phyloP scores from a whole-genome alignment of 164 flowering plant genomes.

The Warburgia ugandensis region DNA sequence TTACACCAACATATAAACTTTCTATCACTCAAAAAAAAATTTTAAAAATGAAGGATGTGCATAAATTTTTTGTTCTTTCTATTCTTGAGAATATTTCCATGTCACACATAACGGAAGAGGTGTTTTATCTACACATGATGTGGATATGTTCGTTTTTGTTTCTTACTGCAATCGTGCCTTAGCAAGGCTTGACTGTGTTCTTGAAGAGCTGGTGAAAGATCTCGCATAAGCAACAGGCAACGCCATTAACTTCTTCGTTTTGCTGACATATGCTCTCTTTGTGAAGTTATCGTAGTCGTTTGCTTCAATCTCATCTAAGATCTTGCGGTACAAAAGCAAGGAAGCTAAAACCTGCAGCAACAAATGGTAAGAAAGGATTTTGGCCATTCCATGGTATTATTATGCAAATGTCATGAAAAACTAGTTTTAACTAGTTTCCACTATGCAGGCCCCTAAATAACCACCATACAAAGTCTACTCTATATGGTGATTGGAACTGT shows the following conservation, averaged over 20 bases:
- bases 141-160: no score
- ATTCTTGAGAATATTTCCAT: no score
- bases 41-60: no score
- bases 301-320: constrained; percentile 80
- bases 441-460: no score
- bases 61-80: no score
- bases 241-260: constrained; percentile 56
- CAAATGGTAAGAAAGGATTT: not conserved
- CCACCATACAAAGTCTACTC: no score
- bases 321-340: constrained; percentile 60
- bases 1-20: no score
- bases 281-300: constrained; percentile 87
- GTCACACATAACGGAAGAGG: no score
- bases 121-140: no score
- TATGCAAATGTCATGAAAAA: constrained; percentile 2
- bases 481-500: not conserved
- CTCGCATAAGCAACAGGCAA: constrained; percentile 65
- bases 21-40: no score
- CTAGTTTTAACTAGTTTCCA: no score
- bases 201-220: constrained; percentile 38
- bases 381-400: not conserved
- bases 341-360: constrained; percentile 89
- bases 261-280: constrained; percentile 77
- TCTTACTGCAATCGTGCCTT: no score
- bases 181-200: constrained; percentile 14